Evolutionary conservation across 495 filamentous ascomycete genomes (phyloP).

Genomic region (Hypoxylon trugodes): DNA sequence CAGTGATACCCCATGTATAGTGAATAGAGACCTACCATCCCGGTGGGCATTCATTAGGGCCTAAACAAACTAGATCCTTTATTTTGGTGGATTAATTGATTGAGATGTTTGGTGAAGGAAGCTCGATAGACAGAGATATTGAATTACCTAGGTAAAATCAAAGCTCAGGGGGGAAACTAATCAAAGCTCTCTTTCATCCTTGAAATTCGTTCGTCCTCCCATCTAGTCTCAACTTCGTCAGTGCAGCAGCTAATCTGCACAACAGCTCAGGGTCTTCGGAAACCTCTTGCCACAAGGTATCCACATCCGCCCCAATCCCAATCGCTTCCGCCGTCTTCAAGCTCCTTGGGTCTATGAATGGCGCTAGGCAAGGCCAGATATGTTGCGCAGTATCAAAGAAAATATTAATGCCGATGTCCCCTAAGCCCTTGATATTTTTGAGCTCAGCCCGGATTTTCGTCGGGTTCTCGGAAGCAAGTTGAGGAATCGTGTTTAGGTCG

Average conservation of each 20-base stretch:
- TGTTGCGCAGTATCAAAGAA: slow-evolving; percentile 16
- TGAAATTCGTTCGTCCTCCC: slow-evolving; percentile 7
- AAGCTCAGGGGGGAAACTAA: too few species aligned
- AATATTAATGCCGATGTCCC: slow-evolving; percentile 18
- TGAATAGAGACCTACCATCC: too few species aligned
- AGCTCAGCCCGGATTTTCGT: slow-evolving; percentile 9
- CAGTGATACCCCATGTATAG: slow-evolving; percentile 1
- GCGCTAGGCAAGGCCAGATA: slow-evolving; percentile 2
- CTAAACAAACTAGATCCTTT: too few species aligned
- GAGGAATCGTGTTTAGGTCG: neutral
- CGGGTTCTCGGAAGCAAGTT: neutral
- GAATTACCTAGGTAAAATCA: neutral
- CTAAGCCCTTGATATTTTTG: slow-evolving; percentile 11
- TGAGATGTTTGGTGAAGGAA: too few species aligned
- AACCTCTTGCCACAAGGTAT: neutral
- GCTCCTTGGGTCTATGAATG: slow-evolving; percentile 3
- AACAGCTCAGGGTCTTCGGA: neutral
- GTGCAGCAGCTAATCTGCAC: neutral
- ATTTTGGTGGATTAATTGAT: too few species aligned
- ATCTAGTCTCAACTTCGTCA: slow-evolving; percentile 18
- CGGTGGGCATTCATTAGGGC: too few species aligned
- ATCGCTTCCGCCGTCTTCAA: slow-evolving; percentile 4
- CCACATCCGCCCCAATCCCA: neutral
- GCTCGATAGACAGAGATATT: too few species aligned
- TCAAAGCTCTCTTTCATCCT: neutral